Evolutionary conservation across 208 protist species (phyloP).

Genomic region (Crithidia thermophila): DNA sequence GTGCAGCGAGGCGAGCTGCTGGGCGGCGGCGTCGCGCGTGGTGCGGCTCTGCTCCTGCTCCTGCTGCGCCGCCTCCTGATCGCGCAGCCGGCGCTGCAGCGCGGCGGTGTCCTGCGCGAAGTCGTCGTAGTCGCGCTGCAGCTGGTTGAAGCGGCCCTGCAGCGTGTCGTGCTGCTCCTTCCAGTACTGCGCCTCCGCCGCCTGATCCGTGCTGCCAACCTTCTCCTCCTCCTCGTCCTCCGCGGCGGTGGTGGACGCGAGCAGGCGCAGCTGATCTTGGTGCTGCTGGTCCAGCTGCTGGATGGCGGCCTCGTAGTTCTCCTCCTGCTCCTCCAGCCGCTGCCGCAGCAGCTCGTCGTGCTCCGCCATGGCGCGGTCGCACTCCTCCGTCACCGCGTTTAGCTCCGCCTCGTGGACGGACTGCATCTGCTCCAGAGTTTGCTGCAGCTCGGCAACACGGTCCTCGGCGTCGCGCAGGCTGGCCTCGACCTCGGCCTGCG

Average conservation of each 20-base stretch:
- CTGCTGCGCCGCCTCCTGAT: constrained; percentile 26
- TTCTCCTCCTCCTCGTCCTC: background rate
- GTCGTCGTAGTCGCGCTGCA: constrained; percentile 55
- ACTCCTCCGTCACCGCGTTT: constrained; percentile 4
- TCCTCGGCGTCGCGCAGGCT: background rate
- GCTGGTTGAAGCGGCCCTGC: constrained; percentile 41
- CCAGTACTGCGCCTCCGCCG: constrained; percentile 29
- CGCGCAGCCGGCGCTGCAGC: constrained; percentile 22
- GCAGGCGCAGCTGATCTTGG: constrained; percentile 14
- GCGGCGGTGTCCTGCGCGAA: constrained; percentile 33
- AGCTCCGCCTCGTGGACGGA: constrained; percentile 15
- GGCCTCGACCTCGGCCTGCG: background rate
- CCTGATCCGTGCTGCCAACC: background rate
- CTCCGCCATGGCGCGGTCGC: constrained; percentile 10
- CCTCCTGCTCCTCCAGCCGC: constrained; percentile 24
- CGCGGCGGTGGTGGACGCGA: background rate
- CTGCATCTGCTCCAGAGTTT: constrained; percentile 6
- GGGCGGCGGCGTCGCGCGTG: constrained; percentile 26
- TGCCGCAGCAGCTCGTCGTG: constrained; percentile 22
- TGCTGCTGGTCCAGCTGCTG: constrained; percentile 36
- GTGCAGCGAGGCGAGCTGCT: constrained; percentile 32
- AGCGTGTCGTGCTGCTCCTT: constrained; percentile 37
- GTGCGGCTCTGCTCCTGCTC: constrained; percentile 21
- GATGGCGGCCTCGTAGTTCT: constrained; percentile 13
- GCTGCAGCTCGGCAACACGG: background rate